Conservation (phyloP, 2,329 filamentous ascomycete species). For the Corniculantispora saksenae region DNA sequence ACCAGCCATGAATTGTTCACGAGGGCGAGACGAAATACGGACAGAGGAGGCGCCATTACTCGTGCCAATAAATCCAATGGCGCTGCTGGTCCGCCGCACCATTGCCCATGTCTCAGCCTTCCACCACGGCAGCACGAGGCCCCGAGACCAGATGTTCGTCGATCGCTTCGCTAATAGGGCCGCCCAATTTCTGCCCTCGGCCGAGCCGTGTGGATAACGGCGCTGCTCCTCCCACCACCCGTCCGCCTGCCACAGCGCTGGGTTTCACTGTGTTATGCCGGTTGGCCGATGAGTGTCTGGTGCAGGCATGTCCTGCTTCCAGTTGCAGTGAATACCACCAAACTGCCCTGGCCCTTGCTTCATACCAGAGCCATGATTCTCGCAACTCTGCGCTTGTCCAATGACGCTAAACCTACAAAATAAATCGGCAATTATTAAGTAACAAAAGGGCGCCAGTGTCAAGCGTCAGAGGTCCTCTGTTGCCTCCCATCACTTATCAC, state of each 20-base stretch:
- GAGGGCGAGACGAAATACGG: background rate
- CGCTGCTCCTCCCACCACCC: background rate
- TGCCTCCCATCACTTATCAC: background rate
- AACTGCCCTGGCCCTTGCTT: background rate
- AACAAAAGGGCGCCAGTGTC: background rate
- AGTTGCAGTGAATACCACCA: background rate
- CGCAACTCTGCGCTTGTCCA: background rate
- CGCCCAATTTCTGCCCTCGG: background rate
- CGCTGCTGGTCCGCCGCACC: background rate
- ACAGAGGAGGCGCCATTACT: background rate
- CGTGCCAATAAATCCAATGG: background rate
- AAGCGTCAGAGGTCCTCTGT: background rate
- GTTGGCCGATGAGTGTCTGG: background rate
- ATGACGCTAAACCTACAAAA: background rate
- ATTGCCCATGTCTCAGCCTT: conserved; percentile 9
- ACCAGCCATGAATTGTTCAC: background rate
- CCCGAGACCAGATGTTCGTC: conserved; percentile 1
- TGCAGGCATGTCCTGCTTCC: background rate
- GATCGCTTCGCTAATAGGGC: background rate
- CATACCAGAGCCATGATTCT: background rate
- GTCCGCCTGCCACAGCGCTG: background rate
- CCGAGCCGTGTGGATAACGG: background rate
- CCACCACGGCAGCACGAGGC: background rate
- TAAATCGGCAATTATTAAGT: background rate
- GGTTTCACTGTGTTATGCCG: background rate